Conservation (phyloP, 2,329 filamentous ascomycete genomes). For the Fusarium sp. region DNA sequence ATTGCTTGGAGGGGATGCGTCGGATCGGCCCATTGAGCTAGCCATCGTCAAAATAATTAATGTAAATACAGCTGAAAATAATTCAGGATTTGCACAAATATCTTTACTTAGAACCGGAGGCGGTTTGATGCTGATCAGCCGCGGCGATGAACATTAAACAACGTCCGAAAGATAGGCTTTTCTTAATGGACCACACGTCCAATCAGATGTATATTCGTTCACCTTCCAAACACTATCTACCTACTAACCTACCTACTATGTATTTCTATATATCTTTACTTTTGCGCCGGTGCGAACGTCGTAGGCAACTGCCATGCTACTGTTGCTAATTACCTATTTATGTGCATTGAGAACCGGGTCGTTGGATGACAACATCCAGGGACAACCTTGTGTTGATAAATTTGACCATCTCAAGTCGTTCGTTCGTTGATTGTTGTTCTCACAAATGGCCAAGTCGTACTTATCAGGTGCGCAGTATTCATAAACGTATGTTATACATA, state of each 20-base stretch:
- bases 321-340: background rate
- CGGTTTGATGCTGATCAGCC: background rate
- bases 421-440: no score
- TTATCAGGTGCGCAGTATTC: no score
- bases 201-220: background rate
- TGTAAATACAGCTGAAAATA: background rate
- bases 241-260: no score
- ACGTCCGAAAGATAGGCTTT: background rate
- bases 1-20: conserved; percentile 12
- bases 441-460: no score
- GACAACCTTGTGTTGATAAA: background rate
- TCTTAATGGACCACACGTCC: no score
- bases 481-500: background rate
- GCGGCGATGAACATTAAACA: background rate
- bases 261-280: background rate
- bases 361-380: background rate
- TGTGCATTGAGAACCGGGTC: no score
- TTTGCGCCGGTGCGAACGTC: background rate
- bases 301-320: background rate
- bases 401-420: no score
- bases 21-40: conserved; percentile 9
- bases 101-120: background rate
- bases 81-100: conserved; percentile 1
- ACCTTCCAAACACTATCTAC: background rate
- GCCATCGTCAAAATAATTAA: conserved; percentile 1